Evolutionary conservation across 108 stramenopile genomes (phyloP), one percentile per base, ranked within the genome.

Genomic region (Skeletonema marinoi): DNA sequence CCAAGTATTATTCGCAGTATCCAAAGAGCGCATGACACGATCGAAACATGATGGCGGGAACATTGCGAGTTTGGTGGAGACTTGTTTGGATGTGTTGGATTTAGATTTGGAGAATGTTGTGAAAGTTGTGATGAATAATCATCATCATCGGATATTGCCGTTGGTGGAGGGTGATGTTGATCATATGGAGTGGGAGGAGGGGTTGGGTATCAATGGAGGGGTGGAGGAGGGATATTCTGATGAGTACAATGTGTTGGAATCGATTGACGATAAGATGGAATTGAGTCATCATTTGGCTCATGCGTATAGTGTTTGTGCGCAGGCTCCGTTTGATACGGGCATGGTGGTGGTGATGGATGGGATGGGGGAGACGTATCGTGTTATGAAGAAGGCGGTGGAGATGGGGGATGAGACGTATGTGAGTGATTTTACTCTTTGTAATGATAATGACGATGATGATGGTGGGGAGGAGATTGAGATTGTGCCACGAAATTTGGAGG

Each of bases 221-320:
- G 46, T 42, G 0, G 92, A 92, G 66, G 72, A 69, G 60, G 95
- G 91, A 66, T 89, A 89, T 58, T 84, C 86, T 4, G 86, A 91
- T 65, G 92, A 93, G 50, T 87, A 91, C 50, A 93, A 93, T 73
- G 59, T 91, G 31, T 74, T 92, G 54, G 54, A 56, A 19, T 63
- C 62, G 31, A 65, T 68, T 11, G 59, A 67, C 16, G 74, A 82
- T 9, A 81, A 87, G 31, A 41, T 84, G 29, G 98, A 97, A 83
- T 66, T 98, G 56, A 96, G 94, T 54, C 96, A 97, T 86, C 98
- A 98, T 83, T 88, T 97, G 72, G 98, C 98, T 8, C 98, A 98
- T 87, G 98, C 96, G 31, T 98, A 95, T 71, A 88, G 89, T 51
- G 91, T 88, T n/a, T 94, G 91, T 19, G 69, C 91, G 17, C 95